Evolutionary conservation across 1,139 yeast genomes (phyloP).

Genomic region (Suhomyces choctaworum): DNA sequence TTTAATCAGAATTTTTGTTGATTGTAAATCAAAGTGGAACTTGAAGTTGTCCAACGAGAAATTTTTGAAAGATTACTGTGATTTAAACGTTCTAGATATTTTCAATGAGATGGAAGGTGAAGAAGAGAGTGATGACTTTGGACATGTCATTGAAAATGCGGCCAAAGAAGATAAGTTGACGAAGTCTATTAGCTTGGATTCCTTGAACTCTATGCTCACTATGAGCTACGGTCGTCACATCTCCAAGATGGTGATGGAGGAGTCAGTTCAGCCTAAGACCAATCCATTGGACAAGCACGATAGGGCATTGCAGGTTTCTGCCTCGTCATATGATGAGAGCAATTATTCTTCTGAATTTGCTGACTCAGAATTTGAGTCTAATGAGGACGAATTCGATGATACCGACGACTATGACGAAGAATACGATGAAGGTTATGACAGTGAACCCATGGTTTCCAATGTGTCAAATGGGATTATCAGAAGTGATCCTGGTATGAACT

Average conservation of each 20-base stretch:
- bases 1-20: conserved; percentile 56
- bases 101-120: conserved; percentile 31
- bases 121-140: conserved; percentile 18
- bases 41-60: conserved; percentile 59
- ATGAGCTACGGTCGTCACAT: conserved; percentile 44
- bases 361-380: conserved; percentile 43
- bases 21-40: conserved; percentile 64
- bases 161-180: conserved; percentile 22
- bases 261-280: conserved; percentile 13
- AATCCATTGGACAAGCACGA: conserved; percentile 13
- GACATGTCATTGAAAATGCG: conserved; percentile 9
- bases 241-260: conserved; percentile 41
- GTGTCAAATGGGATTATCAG: conserved; percentile 9
- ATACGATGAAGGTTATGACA: conserved; percentile 23
- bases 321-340: conserved; percentile 17
- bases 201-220: conserved; percentile 42
- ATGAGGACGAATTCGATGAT: conserved; percentile 29
- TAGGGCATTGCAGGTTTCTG: conserved; percentile 9
- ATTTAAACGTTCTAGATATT: conserved; percentile 64
- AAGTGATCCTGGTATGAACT: not conserved
- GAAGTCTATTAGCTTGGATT: conserved; percentile 38
- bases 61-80: conserved; percentile 55
- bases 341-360: conserved; percentile 41
- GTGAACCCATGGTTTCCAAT: conserved; percentile 13
- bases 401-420: conserved; percentile 23